Base-by-base conservation (phyloP, 176 grass and related monocot species). In the Oryza nivara region DNA sequence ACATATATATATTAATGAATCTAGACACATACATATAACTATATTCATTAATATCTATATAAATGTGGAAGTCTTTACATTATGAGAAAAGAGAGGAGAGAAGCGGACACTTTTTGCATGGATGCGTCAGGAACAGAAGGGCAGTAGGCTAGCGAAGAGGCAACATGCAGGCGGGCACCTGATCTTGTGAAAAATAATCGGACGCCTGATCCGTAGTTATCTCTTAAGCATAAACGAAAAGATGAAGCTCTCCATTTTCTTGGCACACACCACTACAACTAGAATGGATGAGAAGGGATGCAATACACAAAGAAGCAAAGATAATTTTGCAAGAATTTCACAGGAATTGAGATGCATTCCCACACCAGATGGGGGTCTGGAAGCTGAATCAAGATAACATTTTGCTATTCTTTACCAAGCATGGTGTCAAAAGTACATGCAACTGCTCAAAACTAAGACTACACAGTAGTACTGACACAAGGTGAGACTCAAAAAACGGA, bases 391-490 rank as follows among this genome's bases (percentile, higher is more conserved):
- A 23, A 11, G 3, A 4, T 63, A 23, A n/a, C 58, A 23, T 23
- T 63, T 63, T 63, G 58, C 58, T 63, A 63, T 4, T 82, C 46
- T 32, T 35, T 74, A 67, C 32, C 47, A 64, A 69, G 46, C 74
- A 48, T 26, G 83, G 5, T 10, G 14, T 87, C 40, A 11, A 65
- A 86, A 65, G 84, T 75, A 83, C 74, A 83, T 30, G 56, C 34
- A 86, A 82, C 46, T 44, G 67, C 74, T 49, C 84, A 47, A 16
- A 16, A 52, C 80, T 67, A 76, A 56, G 68, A 69, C 73, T 73
- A 75, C 58, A 67, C 80, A 79, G 30, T n/a, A 51, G 70, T 65
- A 81, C 14, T 35, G 26, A 52, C 36, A 43, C 69, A 32, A n/a
- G 54, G 32, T 40, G 15, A 85, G 52, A 44, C 75, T 54, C 52